phyloP scores from a whole-genome alignment of 257 asterid genomes.

The Przewalskia tangutica region DNA sequence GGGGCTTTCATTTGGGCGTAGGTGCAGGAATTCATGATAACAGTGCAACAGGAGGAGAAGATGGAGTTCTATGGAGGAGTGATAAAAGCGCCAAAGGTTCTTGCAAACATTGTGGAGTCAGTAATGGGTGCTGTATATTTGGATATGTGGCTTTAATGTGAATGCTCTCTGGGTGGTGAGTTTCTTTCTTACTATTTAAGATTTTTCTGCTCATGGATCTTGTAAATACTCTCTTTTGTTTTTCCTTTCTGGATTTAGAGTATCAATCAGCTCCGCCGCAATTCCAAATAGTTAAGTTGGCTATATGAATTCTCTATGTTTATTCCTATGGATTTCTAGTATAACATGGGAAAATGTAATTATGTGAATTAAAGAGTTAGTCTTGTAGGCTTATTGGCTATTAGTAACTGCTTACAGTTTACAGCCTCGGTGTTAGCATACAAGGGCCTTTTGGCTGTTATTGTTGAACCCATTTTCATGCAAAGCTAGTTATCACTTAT shows the following conservation, averaged over 20 bases:
- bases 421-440: not conserved
- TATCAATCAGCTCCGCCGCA: not conserved
- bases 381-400: not conserved
- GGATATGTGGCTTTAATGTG: conserved; percentile 27
- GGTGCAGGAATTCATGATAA: conserved; percentile 55
- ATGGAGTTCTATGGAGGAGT: conserved; percentile 57
- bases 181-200: not conserved
- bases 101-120: conserved; percentile 76
- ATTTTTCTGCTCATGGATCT: not conserved
- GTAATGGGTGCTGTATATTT: conserved; percentile 59
- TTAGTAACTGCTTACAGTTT: not conserved
- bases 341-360: not conserved
- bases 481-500: not conserved
- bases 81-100: conserved; percentile 69
- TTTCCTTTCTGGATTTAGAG: not conserved
- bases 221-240: not conserved
- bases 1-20: conserved; percentile 8
- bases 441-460: not conserved
- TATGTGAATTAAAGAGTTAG: not conserved
- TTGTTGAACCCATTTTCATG: not conserved
- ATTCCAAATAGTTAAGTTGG: not conserved
- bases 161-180: conserved; percentile 24
- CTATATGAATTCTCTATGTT: not conserved
- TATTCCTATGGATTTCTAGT: not conserved
- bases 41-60: conserved; percentile 38